Percentiles rank a stretch among this genome's conserved stretches.
These are phyloP conservation scores for Corchorus capsularis DNA, from an alignment of 345 rosid genomes.

Conservation along the genomic window DNA sequence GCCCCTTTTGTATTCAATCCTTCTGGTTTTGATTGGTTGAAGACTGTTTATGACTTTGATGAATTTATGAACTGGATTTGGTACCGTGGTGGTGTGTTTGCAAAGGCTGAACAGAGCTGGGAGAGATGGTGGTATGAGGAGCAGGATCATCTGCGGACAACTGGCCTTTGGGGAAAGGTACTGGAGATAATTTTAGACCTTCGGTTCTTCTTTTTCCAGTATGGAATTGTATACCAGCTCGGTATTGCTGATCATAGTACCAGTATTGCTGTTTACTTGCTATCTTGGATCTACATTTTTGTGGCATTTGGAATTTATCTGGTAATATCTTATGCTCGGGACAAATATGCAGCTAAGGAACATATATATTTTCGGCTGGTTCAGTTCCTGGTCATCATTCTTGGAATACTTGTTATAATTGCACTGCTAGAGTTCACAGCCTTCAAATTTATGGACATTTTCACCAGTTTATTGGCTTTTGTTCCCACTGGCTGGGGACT, in stretches of 20 bases:
- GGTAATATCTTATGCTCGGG: conserved; percentile 51
- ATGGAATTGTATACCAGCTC: conserved; percentile 64
- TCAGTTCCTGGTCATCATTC: conserved; percentile 62
- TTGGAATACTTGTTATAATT: conserved; percentile 46
- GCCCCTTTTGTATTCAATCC: conserved; percentile 79
- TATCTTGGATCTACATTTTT: conserved; percentile 60
- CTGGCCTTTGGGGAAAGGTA: conserved; percentile 64
- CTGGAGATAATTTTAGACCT: conserved; percentile 63
- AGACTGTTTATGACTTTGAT: conserved; percentile 72
- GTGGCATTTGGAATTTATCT: conserved; percentile 45
- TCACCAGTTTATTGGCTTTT: conserved; percentile 72
- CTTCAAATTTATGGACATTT: conserved; percentile 50
- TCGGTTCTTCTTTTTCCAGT: conserved; percentile 74
- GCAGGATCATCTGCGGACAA: conserved; percentile 69
- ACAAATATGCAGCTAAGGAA: conserved; percentile 61
- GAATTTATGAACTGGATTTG: conserved; percentile 83
- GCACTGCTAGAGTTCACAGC: conserved; percentile 55
- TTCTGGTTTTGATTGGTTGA: conserved; percentile 67
- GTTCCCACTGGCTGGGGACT: conserved; percentile 76
- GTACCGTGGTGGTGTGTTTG: conserved; percentile 64
- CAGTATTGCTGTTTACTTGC: conserved; percentile 57
- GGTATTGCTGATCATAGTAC: conserved; percentile 56
- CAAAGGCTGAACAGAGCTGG: conserved; percentile 76
- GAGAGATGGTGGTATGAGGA: conserved; percentile 80
- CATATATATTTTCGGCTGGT: conserved; percentile 72